phyloP scores from a whole-genome alignment of 2,329 filamentous ascomycete genomes.

The Colletotrichum scovillei region DNA sequence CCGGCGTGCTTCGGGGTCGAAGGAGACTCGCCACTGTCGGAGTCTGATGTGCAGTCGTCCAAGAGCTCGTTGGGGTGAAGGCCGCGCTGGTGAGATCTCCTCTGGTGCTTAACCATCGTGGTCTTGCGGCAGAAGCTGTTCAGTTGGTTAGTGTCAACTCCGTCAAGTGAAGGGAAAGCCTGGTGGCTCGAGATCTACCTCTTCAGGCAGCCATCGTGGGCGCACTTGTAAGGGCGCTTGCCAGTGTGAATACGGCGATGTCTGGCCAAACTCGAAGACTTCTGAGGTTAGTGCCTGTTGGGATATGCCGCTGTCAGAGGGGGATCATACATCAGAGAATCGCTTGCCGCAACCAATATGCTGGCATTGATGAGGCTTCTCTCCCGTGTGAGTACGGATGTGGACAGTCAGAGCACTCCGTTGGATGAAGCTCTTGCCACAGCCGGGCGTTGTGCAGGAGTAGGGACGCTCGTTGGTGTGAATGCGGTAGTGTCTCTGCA shows the following conservation, averaged over 20 bases:
- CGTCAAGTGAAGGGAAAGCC: too few species aligned
- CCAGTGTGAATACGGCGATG: slow-evolving; percentile 75
- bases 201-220: slow-evolving; percentile 71
- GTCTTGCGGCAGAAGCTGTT: slow-evolving; percentile 77
- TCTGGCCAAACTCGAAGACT: slow-evolving; percentile 74
- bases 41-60: slow-evolving; percentile 67
- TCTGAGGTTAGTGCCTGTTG: slow-evolving; percentile 44
- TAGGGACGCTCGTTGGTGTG: slow-evolving; percentile 79
- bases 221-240: slow-evolving; percentile 74
- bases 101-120: slow-evolving; percentile 76
- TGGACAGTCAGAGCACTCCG: slow-evolving; percentile 77
- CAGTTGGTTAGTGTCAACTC: slow-evolving; percentile 36
- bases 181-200: slow-evolving; percentile 54
- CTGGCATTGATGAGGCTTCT: slow-evolving; percentile 78
- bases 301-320: neutral
- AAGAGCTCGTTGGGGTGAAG: slow-evolving; percentile 64
- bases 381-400: slow-evolving; percentile 76
- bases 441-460: slow-evolving; percentile 68
- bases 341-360: slow-evolving; percentile 74
- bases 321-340: slow-evolving; percentile 72
- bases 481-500: slow-evolving; percentile 77
- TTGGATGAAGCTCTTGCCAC: slow-evolving; percentile 79
- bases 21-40: slow-evolving; percentile 69
- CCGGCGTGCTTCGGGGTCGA: slow-evolving; percentile 66
- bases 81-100: slow-evolving; percentile 70